Evolutionary conservation across 2,329 filamentous ascomycete species (phyloP), one percentile per base, ranked within the genome.

Genomic region (Diaporthe sp.): DNA sequence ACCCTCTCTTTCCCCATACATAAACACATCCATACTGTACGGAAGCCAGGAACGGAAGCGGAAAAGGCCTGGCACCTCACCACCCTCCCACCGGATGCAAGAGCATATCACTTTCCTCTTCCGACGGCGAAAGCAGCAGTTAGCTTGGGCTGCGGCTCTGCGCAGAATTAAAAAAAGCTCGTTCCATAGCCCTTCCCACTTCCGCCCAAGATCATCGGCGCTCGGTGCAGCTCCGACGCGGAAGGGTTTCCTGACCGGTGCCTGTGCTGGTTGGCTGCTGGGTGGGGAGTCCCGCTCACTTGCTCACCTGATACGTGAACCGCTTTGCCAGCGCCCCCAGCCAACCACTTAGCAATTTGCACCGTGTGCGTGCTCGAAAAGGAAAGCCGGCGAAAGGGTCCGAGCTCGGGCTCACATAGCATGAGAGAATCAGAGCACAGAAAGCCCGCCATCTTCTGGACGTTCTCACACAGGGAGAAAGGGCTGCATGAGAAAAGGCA

Each of bases 111-210:
- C 51, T 28, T 58, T 51, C 49, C 25, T 39, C 25, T 55, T 53
- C 71, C 42, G 60, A 47, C 57, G 10, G 12, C n/a, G 67, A 39
- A 44, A 53, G 60, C 34, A 60, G 37, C 55, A 65, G 28, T 39
- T 55, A 75, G 51, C 55, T 31, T 57, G 61, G 37, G 7, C 28
- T 72, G 55, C 68, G 73, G 73, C 73, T 75, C 73, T 75, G 68
- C 68, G 68, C 63, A 57, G 39, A 22, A 70, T 28, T 7, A 28
- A 42, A 53, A 25, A 70, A 70, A 13, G 39, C n/a, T 70, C 65
- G 44, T 53, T 47, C 47, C 65, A 42, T 67, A 15, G 47, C 39
- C 42, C 71, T 60, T 51, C 25, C 49, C 51, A 31, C 70, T 65
- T 75, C 28, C 60, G 70, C 42, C 28, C n/a, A 67, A 31, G 51